Evolutionary conservation across 176 grass and related monocot genomes (phyloP).

Genomic region (Hyparrhenia diplandra): DNA sequence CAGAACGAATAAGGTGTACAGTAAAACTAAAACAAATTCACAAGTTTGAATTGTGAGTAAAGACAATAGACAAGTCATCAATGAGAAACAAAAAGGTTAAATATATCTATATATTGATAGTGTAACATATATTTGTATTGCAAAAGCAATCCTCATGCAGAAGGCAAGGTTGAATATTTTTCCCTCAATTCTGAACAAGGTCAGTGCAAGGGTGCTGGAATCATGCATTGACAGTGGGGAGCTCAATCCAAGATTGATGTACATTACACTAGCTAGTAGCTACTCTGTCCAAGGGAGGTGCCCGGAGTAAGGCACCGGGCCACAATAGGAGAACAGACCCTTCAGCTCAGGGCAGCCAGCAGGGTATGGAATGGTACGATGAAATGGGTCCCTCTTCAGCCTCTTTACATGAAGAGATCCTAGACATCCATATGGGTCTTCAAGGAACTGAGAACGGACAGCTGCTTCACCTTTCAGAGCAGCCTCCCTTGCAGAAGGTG

Average conservation of each 20-base stretch:
- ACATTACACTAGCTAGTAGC: not conserved
- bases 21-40: not conserved
- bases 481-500: constrained; percentile 49
- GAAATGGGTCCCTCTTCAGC: constrained; percentile 93
- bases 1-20: not conserved
- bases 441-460: constrained; percentile 70
- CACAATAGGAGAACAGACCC: constrained; percentile 78
- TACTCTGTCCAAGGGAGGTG: constrained; percentile 72
- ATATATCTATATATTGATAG: not conserved
- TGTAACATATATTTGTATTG: not conserved
- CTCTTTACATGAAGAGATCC: constrained; percentile 72
- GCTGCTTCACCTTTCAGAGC: constrained; percentile 74
- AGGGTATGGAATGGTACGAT: constrained; percentile 68
- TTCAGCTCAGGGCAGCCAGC: constrained; percentile 79
- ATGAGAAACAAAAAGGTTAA: not conserved
- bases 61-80: not conserved
- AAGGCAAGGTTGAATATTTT: not conserved
- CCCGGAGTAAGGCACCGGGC: constrained; percentile 61
- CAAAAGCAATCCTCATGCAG: not conserved
- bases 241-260: not conserved
- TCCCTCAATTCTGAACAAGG: constrained; percentile 4
- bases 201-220: constrained; percentile 3
- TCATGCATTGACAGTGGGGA: not conserved
- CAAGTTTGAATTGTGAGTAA: not conserved
- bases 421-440: constrained; percentile 88